Base-by-base conservation (phyloP, 192 early-diverging fungal genomes). In the Mortierella claussenii region DNA sequence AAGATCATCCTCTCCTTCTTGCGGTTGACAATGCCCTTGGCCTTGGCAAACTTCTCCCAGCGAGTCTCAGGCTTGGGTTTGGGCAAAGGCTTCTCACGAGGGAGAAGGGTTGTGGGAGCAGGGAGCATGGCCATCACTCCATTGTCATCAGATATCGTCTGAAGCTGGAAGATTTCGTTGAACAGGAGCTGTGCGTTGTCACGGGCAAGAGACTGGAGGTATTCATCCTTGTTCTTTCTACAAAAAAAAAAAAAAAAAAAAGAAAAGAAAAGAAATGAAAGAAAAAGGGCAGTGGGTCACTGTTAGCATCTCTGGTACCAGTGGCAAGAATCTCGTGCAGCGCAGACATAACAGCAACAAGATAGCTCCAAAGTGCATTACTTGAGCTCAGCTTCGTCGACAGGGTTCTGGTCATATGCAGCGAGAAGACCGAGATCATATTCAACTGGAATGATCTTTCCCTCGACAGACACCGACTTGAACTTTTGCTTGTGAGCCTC, bases 41-140 rank as follows among this genome's bases (percentile, higher is more conserved):
- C 82, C 73, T 94, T 91, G 52, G 98, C 98, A 82, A 99, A 99
- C 87, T 93, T 94, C 81, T 99, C 97, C 98, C 98, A 99, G 64
- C 96, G 91, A 12, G 98, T 99, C 82, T 88, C 78, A 13, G 92
- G 86, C 76, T 95, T 95, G 32, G 87, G 89, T 81, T 95, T 94
- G 34, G 98, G 98, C 21, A 97, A 65, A 13, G 94, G 93, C 79
- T 98, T 96, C 53, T 96, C 96, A 65, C 97, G 89, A 17, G 97
- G 96, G 23, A 97, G 61, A 13, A 81, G 66, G 0, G 89, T 89
- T 21, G 71, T 84, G 6, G 85, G 83, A 8, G 74, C 81, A 17
- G 96, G 96, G 13, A 98, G 89, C 42, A 82, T 63, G 2, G 93
- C 97, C 65, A 95, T 88, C 33, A 93, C 85, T 61, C 94, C 90